Conservation (phyloP, 345 rosid species). For the Euphorbia peplus region DNA sequence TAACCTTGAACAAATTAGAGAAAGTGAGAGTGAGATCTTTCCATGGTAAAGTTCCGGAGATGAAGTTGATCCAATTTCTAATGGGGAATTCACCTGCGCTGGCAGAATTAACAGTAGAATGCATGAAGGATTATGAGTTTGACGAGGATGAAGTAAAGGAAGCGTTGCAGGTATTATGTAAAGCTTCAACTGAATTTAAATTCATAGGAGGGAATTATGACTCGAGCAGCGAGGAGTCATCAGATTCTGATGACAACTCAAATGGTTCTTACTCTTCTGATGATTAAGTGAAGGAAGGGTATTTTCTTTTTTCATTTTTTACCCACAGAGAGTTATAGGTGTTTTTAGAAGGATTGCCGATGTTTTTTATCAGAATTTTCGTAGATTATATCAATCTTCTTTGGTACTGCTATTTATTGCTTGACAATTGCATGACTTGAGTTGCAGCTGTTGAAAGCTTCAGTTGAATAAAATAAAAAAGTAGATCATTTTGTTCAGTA, state of each 20-base stretch:
- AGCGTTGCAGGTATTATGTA: not conserved
- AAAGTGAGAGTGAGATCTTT: slow-evolving; percentile 12
- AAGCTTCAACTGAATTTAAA: not conserved
- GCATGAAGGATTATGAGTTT: not conserved
- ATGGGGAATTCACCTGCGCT: not conserved
- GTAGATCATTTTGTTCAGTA: too few relatives aligned
- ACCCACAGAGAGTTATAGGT: too few relatives aligned
- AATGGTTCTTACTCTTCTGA: slow-evolving; percentile 3
- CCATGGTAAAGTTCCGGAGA: slow-evolving; percentile 1
- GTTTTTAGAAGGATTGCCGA: not conserved
- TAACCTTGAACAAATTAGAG: not conserved
- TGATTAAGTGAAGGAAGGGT: not conserved
- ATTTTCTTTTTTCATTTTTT: not conserved
- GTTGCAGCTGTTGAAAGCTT: too few relatives aligned
- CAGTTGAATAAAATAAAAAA: too few relatives aligned
- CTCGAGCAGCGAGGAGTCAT: slow-evolving; percentile 4
- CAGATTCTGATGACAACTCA: slow-evolving; percentile 10
- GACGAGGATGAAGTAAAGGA: slow-evolving; percentile 4
- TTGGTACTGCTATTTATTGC: too few relatives aligned
- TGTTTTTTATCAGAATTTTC: slow-evolving; percentile 2
- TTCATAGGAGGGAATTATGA: not conserved
- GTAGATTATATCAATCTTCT: too few relatives aligned
- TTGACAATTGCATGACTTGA: too few relatives aligned
- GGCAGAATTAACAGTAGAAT: not conserved
- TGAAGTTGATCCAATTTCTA: slow-evolving; percentile 1